Evolutionary conservation across 768 basidiomycete species (phyloP).

Genomic region (Boletus tylopilopsis): DNA sequence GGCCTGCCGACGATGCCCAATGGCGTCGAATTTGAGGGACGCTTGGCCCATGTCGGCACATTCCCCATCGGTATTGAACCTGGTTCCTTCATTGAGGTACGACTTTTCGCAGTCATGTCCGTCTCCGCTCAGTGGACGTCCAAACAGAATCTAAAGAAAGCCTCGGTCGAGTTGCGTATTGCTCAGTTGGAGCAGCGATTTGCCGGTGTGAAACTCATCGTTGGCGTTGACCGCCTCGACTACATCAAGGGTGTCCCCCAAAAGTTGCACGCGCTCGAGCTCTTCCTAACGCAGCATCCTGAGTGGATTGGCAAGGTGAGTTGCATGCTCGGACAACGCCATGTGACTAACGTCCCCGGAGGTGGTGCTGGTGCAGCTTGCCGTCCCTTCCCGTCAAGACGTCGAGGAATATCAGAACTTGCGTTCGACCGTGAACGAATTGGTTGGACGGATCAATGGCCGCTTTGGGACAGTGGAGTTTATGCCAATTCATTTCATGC

Average conservation of each 20-base stretch:
- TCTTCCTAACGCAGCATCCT: constrained; percentile 95
- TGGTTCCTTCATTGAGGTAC: constrained; percentile 78
- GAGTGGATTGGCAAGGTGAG: constrained; percentile 97
- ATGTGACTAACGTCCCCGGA: constrained; percentile 25
- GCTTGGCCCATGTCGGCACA: constrained; percentile 94
- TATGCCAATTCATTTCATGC: constrained; percentile 99
- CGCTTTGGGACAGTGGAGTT: constrained; percentile 99
- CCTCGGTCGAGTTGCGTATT: constrained; percentile 78
- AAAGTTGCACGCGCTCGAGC: constrained; percentile 93
- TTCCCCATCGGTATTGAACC: constrained; percentile 99
- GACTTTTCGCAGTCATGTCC: constrained; percentile 9
- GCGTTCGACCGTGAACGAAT: constrained; percentile 92
- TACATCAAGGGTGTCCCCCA: constrained; percentile 99
- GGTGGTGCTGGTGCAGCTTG: constrained; percentile 95
- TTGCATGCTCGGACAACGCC: not conserved
- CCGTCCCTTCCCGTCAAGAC: constrained; percentile 95
- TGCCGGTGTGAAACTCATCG: constrained; percentile 92
- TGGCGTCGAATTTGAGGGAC: constrained; percentile 93
- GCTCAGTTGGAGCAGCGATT: constrained; percentile 84
- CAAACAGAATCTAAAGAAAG: constrained; percentile 70
- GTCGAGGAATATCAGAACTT: constrained; percentile 99
- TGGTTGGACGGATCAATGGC: constrained; percentile 97
- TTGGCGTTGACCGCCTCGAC: constrained; percentile 96
- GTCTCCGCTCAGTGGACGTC: not conserved
- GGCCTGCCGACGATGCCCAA: constrained; percentile 96